Evolutionary conservation across 257 asterid species (phyloP).

Genomic region (Cruciata laevipes): DNA sequence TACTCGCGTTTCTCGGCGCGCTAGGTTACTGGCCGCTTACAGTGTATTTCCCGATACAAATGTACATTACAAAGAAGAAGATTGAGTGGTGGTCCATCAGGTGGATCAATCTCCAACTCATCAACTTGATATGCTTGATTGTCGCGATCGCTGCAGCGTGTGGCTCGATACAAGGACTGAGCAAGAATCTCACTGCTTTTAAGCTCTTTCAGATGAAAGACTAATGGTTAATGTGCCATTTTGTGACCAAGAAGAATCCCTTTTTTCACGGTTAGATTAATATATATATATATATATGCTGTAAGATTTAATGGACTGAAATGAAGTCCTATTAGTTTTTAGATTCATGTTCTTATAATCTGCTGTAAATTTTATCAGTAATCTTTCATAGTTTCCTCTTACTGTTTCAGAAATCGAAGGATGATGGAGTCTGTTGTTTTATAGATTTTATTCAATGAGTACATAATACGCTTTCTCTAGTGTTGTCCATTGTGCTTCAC

Average conservation of each 20-base stretch:
- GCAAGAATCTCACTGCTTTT: slow-evolving; percentile 23
- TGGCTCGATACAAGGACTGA: slow-evolving; percentile 51
- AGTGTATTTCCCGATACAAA: slow-evolving; percentile 46
- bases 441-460: too few species aligned
- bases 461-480: too few species aligned
- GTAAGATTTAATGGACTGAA: background rate
- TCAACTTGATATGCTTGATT: slow-evolving; percentile 37
- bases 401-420: too few species aligned
- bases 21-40: slow-evolving; percentile 53
- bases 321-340: background rate
- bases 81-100: slow-evolving; percentile 23
- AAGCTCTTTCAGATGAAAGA: slow-evolving; percentile 28
- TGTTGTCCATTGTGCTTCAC: too few species aligned
- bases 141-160: slow-evolving; percentile 47
- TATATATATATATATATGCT: too few species aligned
- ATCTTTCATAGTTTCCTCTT: background rate
- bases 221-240: background rate
- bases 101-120: slow-evolving; percentile 43
- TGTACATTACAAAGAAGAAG: slow-evolving; percentile 36
- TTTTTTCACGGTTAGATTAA: background rate
- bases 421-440: too few species aligned
- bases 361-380: background rate
- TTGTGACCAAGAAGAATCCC: too few species aligned
- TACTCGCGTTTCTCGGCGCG: slow-evolving; percentile 47
- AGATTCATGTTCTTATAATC: background rate